Percentiles rank a stretch among this genome's conserved stretches.
Conservation (phyloP, 345 rosid genomes). For the Eucalyptus coolabah region DNA sequence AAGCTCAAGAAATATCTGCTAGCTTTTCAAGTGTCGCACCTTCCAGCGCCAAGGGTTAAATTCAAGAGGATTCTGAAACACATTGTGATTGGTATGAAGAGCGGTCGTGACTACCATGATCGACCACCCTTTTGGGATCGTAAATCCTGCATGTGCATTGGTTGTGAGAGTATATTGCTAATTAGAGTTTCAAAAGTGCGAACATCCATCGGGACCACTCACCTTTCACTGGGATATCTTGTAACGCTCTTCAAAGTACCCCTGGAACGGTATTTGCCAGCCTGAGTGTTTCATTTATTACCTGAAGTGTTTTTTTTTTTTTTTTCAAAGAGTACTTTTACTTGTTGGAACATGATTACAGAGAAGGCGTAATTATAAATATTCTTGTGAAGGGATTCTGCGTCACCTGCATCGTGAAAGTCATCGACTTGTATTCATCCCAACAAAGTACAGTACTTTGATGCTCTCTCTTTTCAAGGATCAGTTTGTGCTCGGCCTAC, state of each 20-base stretch:
- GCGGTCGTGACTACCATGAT: neutral
- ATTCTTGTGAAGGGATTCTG: neutral
- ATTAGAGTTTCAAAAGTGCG: neutral
- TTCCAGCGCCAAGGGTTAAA: slow-evolving; percentile 22
- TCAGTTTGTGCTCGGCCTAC: neutral
- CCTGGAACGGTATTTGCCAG: slow-evolving; percentile 18
- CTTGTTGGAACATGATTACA: neutral
- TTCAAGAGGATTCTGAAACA: slow-evolving; percentile 6
- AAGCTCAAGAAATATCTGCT: neutral
- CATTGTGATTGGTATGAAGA: slow-evolving; percentile 3
- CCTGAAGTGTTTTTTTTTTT: slow-evolving; percentile 1
- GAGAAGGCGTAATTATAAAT: neutral
- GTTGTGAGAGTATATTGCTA: neutral
- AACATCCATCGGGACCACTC: no score
- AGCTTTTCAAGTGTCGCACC: neutral
- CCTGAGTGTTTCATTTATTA: slow-evolving; percentile 34
- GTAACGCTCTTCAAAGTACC: slow-evolving; percentile 15
- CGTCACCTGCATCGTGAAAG: neutral
- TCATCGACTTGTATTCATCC: slow-evolving; percentile 3
- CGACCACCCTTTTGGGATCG: slow-evolving; percentile 15
- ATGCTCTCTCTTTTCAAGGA: neutral
- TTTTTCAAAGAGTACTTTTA: neutral
- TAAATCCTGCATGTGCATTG: slow-evolving; percentile 2
- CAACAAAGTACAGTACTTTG: neutral
- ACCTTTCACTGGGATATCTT: slow-evolving; percentile 6